Conservation (phyloP, 2,329 filamentous ascomycete species). For the Epichloe festucae region DNA sequence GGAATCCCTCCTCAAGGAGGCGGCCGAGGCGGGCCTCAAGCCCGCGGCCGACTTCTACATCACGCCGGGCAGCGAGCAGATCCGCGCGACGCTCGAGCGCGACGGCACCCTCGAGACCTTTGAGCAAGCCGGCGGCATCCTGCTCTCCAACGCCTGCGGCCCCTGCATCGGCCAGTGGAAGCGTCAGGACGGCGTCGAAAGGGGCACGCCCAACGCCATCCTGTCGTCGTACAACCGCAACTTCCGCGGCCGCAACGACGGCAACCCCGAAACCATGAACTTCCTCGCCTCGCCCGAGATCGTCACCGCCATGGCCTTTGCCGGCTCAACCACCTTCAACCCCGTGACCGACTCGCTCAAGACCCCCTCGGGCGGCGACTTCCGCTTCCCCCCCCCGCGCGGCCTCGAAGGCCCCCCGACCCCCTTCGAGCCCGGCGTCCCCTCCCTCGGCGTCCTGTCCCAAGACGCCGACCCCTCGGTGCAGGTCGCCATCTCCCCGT, state of each 20-base stretch:
- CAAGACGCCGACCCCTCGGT: constrained; percentile 58
- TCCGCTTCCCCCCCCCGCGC: constrained; percentile 72
- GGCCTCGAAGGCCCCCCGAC: constrained; percentile 53
- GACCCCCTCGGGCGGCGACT: constrained; percentile 68
- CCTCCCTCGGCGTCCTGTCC: constrained; percentile 55
- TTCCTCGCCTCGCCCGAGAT: constrained; percentile 95
- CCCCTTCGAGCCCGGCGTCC: constrained; percentile 67
- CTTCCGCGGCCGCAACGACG: constrained; percentile 93
- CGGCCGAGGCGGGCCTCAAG: constrained; percentile 75
- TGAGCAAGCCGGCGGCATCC: constrained; percentile 69
- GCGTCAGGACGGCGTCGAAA: constrained; percentile 70
- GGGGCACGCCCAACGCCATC: constrained; percentile 86
- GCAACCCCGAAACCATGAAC: constrained; percentile 95
- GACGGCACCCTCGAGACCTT: constrained; percentile 82
- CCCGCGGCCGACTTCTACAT: constrained; percentile 89
- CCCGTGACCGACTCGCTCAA: constrained; percentile 76
- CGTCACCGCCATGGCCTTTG: constrained; percentile 91
- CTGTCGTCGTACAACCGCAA: constrained; percentile 97
- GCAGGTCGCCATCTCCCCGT: constrained; percentile 66
- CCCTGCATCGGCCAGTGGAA: constrained; percentile 95
- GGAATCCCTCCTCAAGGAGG: constrained; percentile 86
- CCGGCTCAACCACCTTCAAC: constrained; percentile 89
- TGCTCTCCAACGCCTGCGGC: constrained; percentile 90
- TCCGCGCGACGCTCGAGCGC: constrained; percentile 82
- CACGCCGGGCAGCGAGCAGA: constrained; percentile 92